Base-by-base conservation (phyloP, 495 filamentous ascomycete species). In the Viridothelium virens region DNA sequence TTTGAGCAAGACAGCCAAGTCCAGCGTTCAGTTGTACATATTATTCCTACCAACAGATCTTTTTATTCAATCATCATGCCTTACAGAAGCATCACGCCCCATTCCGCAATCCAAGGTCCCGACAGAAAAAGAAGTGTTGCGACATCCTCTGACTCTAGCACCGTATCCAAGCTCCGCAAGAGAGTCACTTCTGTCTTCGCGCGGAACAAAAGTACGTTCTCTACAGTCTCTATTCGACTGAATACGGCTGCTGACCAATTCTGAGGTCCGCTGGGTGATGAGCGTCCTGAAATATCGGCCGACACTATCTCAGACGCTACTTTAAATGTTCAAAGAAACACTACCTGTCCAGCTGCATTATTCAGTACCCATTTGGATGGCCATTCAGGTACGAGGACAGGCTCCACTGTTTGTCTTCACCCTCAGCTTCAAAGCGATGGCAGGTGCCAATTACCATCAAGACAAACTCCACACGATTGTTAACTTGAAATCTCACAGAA, bases 151-250 rank as follows among this genome's bases (percentile, higher is more conserved):
- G 53, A 59, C 31, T 33, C 53, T 34, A 59, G 53, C 18, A 36
- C 53, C 53, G 53, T 59, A 36, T 59, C 53, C 7, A 59, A 59
- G 53, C 53, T 59, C 36, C 53, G 53, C 31, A 59, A 59, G 31
- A 59, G 53, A 36, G 53, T 59, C 53, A 59, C 53, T 14, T 59
- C 53, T 14, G 53, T 59, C 14, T 59, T 59, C 31, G 53, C 18
- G 3, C 53, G 53, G 11, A 59, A 59, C 31, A 59, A 59, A 14
- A 59, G 53, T 59, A 2, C 31, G 53, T 59, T 0, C 53, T 59
- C 25, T 25, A 25, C 25, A 6, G 11, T 14, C 48, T 53, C 5
- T 0, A 53, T 2, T 14, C 16, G 48, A 1, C 0, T 53, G 48
- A 5, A 16, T 1, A 16, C 2, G 25, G 25, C 5, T 59, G 31